These are phyloP conservation scores for Entomortierella beljakovae DNA, from an alignment of 192 early-diverging fungal species.

Conservation along the genomic window DNA sequence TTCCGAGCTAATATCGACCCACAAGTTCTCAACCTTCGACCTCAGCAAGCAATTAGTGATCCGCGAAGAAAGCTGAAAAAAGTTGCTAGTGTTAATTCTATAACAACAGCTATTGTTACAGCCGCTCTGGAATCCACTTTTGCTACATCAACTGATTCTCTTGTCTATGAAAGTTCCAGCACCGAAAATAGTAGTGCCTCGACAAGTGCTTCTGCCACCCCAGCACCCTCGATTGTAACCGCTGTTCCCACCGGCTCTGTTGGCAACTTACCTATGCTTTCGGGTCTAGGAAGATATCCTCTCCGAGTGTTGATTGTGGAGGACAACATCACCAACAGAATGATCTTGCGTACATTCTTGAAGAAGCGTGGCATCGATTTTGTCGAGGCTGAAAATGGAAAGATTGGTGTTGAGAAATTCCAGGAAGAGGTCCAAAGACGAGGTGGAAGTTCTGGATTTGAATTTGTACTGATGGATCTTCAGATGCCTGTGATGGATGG, in stretches of 20 bases:
- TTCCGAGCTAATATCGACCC: conserved; percentile 12
- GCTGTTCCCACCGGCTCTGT: background rate
- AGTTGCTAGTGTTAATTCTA: background rate
- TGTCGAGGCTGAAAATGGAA: conserved; percentile 59
- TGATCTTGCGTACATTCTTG: conserved; percentile 57
- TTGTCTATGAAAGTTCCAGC: too few relatives aligned
- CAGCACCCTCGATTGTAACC: too few relatives aligned
- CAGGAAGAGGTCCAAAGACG: conserved; percentile 36
- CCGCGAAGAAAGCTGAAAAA: conserved; percentile 10
- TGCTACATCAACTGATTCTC: too few relatives aligned
- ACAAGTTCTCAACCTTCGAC: conserved; percentile 8
- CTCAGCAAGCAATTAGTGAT: conserved; percentile 28
- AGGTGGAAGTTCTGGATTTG: conserved; percentile 37
- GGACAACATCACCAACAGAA: conserved; percentile 58
- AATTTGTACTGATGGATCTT: conserved; percentile 60
- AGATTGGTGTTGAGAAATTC: conserved; percentile 57
- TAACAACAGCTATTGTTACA: background rate
- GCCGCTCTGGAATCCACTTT: background rate
- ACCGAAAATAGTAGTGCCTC: too few relatives aligned
- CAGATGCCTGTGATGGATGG: conserved; percentile 65
- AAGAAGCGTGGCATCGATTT: conserved; percentile 54
- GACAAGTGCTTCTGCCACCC: background rate
- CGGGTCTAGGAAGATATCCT: background rate
- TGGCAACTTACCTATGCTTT: background rate
- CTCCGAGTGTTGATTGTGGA: conserved; percentile 58